phyloP scores from a whole-genome alignment of 2,329 filamentous ascomycete genomes.

The Cladosporium sp. region DNA sequence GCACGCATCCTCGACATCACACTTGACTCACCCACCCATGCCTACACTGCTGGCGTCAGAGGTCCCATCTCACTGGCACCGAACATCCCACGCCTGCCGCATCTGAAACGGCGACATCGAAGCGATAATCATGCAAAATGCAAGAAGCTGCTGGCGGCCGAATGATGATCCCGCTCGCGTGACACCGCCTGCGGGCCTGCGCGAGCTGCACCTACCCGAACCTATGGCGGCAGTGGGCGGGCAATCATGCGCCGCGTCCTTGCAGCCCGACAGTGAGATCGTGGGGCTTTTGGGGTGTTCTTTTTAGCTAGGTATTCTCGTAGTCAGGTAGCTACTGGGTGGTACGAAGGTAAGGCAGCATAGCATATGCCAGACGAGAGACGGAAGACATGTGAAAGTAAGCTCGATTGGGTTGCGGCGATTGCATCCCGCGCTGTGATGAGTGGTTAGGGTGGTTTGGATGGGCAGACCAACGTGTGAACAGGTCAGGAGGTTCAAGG shows the following conservation, averaged over 20 bases:
- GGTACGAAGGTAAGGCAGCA: too few species aligned
- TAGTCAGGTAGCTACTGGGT: too few species aligned
- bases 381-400: neutral
- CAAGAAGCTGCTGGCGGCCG: too few species aligned
- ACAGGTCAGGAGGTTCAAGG: too few species aligned
- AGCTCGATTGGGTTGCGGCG: slow-evolving; percentile 1
- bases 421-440: slow-evolving; percentile 1
- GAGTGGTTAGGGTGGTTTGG: too few species aligned
- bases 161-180: neutral
- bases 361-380: too few species aligned
- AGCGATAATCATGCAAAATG: slow-evolving; percentile 1
- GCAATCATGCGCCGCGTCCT: neutral
- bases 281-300: neutral
- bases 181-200: neutral
- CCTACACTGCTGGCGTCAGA: too few species aligned
- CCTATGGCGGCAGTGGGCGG: neutral
- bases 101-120: slow-evolving; percentile 10
- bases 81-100: slow-evolving; percentile 13
- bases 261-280: neutral
- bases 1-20: too few species aligned
- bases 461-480: too few species aligned
- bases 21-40: too few species aligned
- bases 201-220: neutral
- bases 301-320: neutral
- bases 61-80: slow-evolving; percentile 15